Evolutionary conservation across 805 yeast genomes (phyloP).

Genomic region (Kodamaea sagamina): DNA sequence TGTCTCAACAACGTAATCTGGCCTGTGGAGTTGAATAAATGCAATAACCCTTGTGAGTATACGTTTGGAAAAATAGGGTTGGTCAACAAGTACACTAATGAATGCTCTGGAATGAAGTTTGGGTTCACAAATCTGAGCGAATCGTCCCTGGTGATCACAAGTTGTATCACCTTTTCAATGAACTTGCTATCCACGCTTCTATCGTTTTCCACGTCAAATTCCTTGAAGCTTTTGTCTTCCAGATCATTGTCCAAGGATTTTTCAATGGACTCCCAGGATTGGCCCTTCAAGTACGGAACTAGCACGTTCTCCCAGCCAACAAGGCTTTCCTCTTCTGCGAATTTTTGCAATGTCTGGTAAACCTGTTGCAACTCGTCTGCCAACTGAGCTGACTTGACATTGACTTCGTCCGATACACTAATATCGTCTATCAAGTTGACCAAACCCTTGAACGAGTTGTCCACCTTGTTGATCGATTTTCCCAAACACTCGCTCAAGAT

Average conservation of each 20-base stretch:
- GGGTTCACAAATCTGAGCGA: slow-evolving; percentile 28
- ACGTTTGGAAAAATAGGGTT: slow-evolving; percentile 82
- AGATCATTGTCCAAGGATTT: slow-evolving; percentile 22
- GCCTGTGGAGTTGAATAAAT: slow-evolving; percentile 41
- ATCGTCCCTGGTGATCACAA: slow-evolving; percentile 35
- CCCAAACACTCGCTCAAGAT: slow-evolving; percentile 70
- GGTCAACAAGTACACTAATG: slow-evolving; percentile 73
- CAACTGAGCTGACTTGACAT: slow-evolving; percentile 12
- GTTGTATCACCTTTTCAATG: slow-evolving; percentile 45
- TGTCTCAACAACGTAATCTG: slow-evolving; percentile 73
- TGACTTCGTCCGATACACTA: slow-evolving; percentile 15
- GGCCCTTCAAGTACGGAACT: slow-evolving; percentile 31
- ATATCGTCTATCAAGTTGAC: slow-evolving; percentile 25
- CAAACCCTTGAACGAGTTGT: slow-evolving; percentile 27
- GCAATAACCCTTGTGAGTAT: slow-evolving; percentile 56
- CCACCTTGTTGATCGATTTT: slow-evolving; percentile 44
- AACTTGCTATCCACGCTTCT: slow-evolving; percentile 62
- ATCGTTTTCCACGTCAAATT: slow-evolving; percentile 66
- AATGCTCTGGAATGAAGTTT: slow-evolving; percentile 52
- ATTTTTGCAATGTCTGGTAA: slow-evolving; percentile 25
- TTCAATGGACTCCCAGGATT: background rate
- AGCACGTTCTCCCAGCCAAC: slow-evolving; percentile 31
- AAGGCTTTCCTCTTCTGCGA: slow-evolving; percentile 21
- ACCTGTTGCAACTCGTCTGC: slow-evolving; percentile 24
- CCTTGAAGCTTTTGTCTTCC: slow-evolving; percentile 27